Percentiles rank a stretch among this genome's conserved stretches.
Conservation (phyloP, 2,329 filamentous ascomycete species). For the Colletotrichum siamense region DNA sequence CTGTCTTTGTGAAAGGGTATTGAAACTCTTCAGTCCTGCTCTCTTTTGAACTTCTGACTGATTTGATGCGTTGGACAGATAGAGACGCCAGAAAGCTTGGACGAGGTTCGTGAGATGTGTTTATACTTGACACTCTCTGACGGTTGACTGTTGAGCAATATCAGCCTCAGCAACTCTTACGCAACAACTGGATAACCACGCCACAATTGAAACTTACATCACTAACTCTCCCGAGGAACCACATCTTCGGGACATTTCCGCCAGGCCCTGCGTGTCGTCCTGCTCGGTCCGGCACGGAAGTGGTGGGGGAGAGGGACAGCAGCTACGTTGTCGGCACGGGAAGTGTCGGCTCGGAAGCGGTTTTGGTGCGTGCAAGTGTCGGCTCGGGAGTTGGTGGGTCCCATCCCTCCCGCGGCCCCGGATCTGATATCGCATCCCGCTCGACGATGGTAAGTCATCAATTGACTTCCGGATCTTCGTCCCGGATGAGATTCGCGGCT, state of each 20-base stretch:
- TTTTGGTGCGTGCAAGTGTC: neutral
- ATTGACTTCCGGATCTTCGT: neutral
- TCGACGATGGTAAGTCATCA: neutral
- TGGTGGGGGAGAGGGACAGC: neutral
- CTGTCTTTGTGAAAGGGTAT: neutral
- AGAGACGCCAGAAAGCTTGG: neutral
- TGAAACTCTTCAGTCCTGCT: neutral
- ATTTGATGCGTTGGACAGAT: rapidly evolving
- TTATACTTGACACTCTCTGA: neutral
- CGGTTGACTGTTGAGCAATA: neutral
- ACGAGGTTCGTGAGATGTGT: neutral
- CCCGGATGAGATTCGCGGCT: neutral
- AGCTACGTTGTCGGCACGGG: neutral
- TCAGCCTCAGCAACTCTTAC: neutral
- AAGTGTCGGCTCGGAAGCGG: neutral
- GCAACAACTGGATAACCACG: neutral
- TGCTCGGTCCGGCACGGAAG: neutral
- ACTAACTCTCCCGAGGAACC: neutral
- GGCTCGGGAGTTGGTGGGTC: slow-evolving; percentile 1
- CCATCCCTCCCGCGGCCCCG: neutral
- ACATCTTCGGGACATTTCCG: neutral
- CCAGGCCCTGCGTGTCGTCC: neutral
- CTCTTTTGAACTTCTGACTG: neutral
- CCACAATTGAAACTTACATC: neutral
- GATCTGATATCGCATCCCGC: neutral